Base-by-base conservation (phyloP, 2,329 filamentous ascomycete species). In the Emmonsiellopsis sp. region DNA sequence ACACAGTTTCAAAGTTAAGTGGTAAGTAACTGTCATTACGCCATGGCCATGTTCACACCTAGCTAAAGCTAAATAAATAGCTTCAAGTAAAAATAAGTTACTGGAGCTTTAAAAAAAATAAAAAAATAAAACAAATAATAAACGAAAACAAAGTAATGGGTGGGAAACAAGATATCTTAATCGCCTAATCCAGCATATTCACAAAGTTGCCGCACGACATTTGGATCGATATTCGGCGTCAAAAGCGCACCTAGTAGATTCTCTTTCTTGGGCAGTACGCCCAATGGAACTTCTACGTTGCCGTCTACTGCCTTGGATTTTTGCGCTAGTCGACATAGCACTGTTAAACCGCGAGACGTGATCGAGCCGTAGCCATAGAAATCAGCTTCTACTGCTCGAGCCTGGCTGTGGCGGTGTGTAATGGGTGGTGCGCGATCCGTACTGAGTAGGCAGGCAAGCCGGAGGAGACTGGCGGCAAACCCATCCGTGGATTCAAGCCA, bases 401-500 rank as follows among this genome's bases (percentile, higher is more conserved):
- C 61, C 50, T 66, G 66, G 6, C 63, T 58, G 49, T 70, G 67
- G 14, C 69, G 71, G 37, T 65, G 60, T 44, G 63, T 65, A 42
- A 63, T 63, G 42, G 61, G 62, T 6, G 68, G 66, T 5, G 74
- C 71, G 58, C 78, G 82, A 61, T 85, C 79, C 6, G 77, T 76
- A 57, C 84, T 86, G 2, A 96, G 75, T 4, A 87, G 77, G 55
- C 86, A 84, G 0, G 91, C 81, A 21, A 96, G 77, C 21, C 84
- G 80, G 53, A 92, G 81, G 6, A 97, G 77, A 61, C 85, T 91
- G 54, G 87, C 82, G 1, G 88, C 86, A 68, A 95, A 93, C 0
- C 87, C 88, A 61, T 94, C 90, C 42, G 86, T 83, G 3, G 87
- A 89, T 40, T 85, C 82, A 6, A 97, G 79, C 91, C 93, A 97